Percentiles rank a stretch among this genome's conserved stretches.
Evolutionary conservation across 225 moss, liverwort and hornwort genomes (phyloP).

Genomic region (Physcomitrellopsis africana): DNA sequence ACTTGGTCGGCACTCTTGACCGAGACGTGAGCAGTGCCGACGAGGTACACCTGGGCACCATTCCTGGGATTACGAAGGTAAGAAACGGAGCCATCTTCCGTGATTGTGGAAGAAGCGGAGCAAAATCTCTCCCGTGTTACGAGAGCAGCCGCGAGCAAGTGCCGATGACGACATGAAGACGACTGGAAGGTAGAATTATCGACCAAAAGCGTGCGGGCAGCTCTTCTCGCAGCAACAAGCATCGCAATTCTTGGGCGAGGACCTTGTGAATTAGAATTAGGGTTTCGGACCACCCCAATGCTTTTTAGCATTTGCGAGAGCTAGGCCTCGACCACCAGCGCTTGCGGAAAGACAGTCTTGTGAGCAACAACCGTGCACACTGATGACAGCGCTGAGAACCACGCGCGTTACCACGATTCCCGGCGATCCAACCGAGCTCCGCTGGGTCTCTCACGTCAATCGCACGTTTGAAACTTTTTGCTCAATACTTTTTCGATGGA

Average conservation of each 20-base stretch:
- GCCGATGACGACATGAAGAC: conserved; percentile 31
- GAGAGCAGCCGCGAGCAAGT: conserved; percentile 27
- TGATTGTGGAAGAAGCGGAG: conserved; percentile 5
- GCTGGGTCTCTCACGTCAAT: too few relatives aligned
- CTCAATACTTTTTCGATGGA: too few relatives aligned
- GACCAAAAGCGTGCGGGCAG: conserved; percentile 21
- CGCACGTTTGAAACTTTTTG: too few relatives aligned
- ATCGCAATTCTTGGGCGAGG: conserved; percentile 30
- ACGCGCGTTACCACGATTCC: conserved; percentile 1
- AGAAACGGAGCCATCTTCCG: conserved; percentile 59
- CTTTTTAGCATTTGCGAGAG: background rate
- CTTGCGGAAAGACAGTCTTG: background rate
- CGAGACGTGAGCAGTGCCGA: conserved; percentile 97
- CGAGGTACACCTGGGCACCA: conserved; percentile 83
- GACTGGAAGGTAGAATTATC: background rate
- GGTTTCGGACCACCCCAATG: background rate
- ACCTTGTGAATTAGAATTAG: background rate
- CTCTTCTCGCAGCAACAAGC: conserved; percentile 43
- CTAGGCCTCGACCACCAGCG: background rate
- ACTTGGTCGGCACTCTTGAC: conserved; percentile 93
- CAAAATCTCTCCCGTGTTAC: conserved; percentile 17
- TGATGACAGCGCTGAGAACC: conserved; percentile 24
- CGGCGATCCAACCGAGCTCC: too few relatives aligned
- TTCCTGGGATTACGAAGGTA: conserved; percentile 78
- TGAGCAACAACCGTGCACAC: background rate